phyloP scores from a whole-genome alignment of 2,329 filamentous ascomycete species.

The Fusarium bactridioides region DNA sequence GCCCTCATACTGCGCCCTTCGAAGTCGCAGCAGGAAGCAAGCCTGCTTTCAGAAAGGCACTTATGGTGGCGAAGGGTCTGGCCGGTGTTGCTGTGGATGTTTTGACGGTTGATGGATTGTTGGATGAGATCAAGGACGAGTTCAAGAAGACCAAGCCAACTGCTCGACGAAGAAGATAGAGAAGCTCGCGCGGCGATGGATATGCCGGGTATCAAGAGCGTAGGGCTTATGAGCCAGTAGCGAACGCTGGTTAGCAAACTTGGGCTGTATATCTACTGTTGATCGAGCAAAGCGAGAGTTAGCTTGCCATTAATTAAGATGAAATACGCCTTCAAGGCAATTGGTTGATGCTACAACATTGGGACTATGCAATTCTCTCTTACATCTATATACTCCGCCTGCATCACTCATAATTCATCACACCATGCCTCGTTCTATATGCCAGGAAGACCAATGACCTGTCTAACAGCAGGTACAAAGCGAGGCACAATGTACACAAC shows the following conservation, averaged over 20 bases:
- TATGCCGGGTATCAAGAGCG: too few species aligned
- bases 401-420: slow-evolving; percentile 23
- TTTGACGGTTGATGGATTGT: slow-evolving; percentile 50
- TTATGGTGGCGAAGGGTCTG: slow-evolving; percentile 57
- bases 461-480: slow-evolving; percentile 56
- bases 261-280: neutral
- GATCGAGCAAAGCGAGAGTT: too few species aligned
- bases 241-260: too few species aligned
- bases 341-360: neutral
- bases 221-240: too few species aligned
- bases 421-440: slow-evolving; percentile 47
- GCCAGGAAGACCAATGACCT: slow-evolving; percentile 59
- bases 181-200: too few species aligned
- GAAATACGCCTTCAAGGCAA: too few species aligned
- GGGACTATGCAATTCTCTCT: slow-evolving; percentile 11
- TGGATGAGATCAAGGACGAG: slow-evolving; percentile 43
- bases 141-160: slow-evolving; percentile 25
- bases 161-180: neutral
- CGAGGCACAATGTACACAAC: slow-evolving; percentile 61
- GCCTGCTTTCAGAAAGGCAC: slow-evolving; percentile 54
- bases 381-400: slow-evolving; percentile 1
- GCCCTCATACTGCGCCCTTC: slow-evolving; percentile 63
- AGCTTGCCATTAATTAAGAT: too few species aligned
- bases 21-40: slow-evolving; percentile 58
- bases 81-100: slow-evolving; percentile 59